A percentile compares a stretch with the other conserved stretches of the same genome.
Evolutionary conservation across 1,284 basidiomycete species (phyloP).

Genomic region (Trichosporon coremiiforme): DNA sequence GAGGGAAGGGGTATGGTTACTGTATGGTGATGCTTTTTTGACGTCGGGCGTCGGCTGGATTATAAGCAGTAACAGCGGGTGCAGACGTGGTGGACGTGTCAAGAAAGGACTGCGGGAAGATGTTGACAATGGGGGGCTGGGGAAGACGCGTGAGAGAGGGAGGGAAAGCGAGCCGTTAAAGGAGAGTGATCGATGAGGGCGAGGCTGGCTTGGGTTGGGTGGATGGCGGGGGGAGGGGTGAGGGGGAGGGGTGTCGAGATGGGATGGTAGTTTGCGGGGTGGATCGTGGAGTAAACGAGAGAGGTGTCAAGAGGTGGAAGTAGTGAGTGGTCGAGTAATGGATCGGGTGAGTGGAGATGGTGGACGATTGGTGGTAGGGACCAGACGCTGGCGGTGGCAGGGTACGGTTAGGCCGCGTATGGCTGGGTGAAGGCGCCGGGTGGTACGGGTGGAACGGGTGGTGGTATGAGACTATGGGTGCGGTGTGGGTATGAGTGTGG

Average conservation of each 20-base stretch:
- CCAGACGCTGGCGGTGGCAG: too few species aligned
- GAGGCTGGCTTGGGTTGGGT: not conserved
- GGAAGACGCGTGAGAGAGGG: not conserved
- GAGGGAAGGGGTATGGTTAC: not conserved
- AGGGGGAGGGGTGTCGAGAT: not conserved
- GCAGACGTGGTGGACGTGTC: not conserved
- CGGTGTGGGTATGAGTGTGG: not conserved
- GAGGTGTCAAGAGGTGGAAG: not conserved
- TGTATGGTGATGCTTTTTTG: not conserved
- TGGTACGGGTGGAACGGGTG: not conserved
- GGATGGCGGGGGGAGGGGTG: not conserved
- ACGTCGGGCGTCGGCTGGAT: not conserved
- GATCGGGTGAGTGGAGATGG: not conserved
- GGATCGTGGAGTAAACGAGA: slow-evolving; percentile 4
- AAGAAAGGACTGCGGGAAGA: slow-evolving; percentile 14
- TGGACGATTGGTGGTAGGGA: not conserved
- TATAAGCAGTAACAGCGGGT: not conserved
- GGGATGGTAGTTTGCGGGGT: not conserved
- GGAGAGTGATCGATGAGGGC: not conserved
- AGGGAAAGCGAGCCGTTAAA: not conserved
- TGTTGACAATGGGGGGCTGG: slow-evolving; percentile 13
- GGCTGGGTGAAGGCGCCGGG: not conserved
- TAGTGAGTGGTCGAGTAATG: too few species aligned
- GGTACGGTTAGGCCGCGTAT: not conserved
- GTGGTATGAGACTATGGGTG: not conserved